Base-by-base conservation (phyloP, 2,329 filamentous ascomycete genomes). In the Xylaria multiplex region DNA sequence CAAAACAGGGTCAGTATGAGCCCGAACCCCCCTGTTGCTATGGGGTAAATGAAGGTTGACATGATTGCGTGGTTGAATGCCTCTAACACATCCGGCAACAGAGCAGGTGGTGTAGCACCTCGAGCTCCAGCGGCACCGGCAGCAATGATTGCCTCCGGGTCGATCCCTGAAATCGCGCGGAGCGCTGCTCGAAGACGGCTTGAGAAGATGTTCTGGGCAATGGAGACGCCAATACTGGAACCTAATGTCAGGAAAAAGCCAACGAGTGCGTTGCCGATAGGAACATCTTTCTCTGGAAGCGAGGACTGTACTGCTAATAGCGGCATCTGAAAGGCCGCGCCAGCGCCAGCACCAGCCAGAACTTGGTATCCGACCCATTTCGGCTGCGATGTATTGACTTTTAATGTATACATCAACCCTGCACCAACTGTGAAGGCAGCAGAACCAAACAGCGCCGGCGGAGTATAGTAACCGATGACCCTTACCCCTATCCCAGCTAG, bases 361-460 rank as follows among this genome's bases (percentile, higher is more conserved):
- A 66, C 22, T 37, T 66, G 59, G 27, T 63, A 66, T 2, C 64
- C 60, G 19, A 66, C 19, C 50, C 52, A 58, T 45, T 32, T 30
- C 11, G 53, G 45, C 16, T 58, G 46, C 4, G 27, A 19, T 6
- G 58, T 66, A 22, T 53, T n/a, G 9, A 53, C 49, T 37, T 63
- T 14, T 6, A 64, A 42, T 13, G 60, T 66, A 11, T 19, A 59
- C 54, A 66, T 43, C 13, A 66, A 22, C 2, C 64, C 64, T 11
- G 64, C 59, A 5, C 59, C 64, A 13, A 64, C 27, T 6, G 49
- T 59, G 19, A 55, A 54, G 5, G 35, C 14, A 7, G 55, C 60
- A 3, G 52, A n/a, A 22, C 59, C 49, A 19, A 54, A 16, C 13
- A 24, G 30, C 14, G 49, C 43, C 2, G 13, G 37, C 8, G 64